Evolutionary conservation across 2,329 filamentous ascomycete species (phyloP).

Genomic region (Fusarium falciforme): DNA sequence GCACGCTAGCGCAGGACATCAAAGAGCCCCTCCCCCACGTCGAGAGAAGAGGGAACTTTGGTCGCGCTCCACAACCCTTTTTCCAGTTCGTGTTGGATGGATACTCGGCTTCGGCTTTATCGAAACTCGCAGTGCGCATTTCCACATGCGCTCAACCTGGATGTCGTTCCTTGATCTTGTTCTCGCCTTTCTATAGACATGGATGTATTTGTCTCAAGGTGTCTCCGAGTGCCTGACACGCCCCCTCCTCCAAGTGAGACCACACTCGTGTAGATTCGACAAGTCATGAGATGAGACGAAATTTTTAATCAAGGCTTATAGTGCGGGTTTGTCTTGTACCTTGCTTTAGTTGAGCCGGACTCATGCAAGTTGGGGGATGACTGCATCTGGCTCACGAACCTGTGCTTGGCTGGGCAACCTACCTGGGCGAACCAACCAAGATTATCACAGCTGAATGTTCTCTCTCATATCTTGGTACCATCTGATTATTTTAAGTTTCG

Average conservation of each 20-base stretch:
- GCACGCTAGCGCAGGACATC: neutral
- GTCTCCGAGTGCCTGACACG: neutral
- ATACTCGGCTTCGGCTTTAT: neutral
- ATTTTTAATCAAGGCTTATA: neutral
- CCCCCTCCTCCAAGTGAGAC: neutral
- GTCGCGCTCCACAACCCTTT: slow-evolving; percentile 20
- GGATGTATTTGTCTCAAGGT: neutral
- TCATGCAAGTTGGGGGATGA: neutral
- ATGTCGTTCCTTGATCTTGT: neutral
- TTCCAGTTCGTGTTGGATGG: slow-evolving; percentile 23
- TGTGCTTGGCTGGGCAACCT: neutral
- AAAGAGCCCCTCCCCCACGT: neutral
- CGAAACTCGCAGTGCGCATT: neutral
- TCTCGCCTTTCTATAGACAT: neutral
- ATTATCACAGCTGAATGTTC: neutral
- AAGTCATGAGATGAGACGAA: slow-evolving; percentile 24
- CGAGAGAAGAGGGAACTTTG: slow-evolving; percentile 26
- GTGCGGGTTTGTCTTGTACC: slow-evolving; percentile 3
- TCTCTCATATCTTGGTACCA: neutral
- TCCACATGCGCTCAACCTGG: neutral
- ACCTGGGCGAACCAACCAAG: neutral
- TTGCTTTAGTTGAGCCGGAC: slow-evolving; percentile 21
- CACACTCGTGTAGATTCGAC: neutral
- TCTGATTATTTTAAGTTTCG: neutral
- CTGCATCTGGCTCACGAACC: neutral